Evolutionary conservation across 2,329 filamentous ascomycete species (phyloP).

Genomic region (Bipolaris sorokiniana): DNA sequence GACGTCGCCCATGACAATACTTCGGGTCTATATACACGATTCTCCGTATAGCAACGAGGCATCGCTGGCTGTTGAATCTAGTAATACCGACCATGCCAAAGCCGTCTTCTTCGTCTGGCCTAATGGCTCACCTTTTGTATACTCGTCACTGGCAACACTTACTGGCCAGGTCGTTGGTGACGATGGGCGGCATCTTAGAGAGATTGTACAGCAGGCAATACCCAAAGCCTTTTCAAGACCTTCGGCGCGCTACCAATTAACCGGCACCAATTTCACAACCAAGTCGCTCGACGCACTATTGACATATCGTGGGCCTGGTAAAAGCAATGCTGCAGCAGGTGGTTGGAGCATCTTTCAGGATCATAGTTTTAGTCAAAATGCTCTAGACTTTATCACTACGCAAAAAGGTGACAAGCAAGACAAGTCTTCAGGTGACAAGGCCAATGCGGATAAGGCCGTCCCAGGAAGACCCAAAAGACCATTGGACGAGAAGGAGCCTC

Average conservation of each 20-base stretch:
- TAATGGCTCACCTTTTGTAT: constrained; percentile 77
- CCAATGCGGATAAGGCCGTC: constrained; percentile 25
- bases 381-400: constrained; percentile 54
- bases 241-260: constrained; percentile 72
- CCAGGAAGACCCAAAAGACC: constrained; percentile 38
- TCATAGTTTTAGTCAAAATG: constrained; percentile 59
- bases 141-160: constrained; percentile 61
- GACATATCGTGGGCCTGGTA: constrained; percentile 70
- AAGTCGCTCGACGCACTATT: constrained; percentile 74
- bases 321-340: constrained; percentile 74
- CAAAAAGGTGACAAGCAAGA: constrained; percentile 29
- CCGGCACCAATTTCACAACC: constrained; percentile 70
- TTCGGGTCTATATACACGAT: constrained; percentile 81
- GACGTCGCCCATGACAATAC: constrained; percentile 70
- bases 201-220: constrained; percentile 76
- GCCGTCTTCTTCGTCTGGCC: constrained; percentile 84
- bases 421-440: constrained; percentile 24
- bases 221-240: constrained; percentile 82
- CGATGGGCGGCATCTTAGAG: constrained; percentile 64
- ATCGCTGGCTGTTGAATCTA: constrained; percentile 41
- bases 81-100: constrained; percentile 64
- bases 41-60: constrained; percentile 73
- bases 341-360: constrained; percentile 82
- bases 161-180: constrained; percentile 44
- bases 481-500: constrained; percentile 34